Base-by-base conservation (phyloP, 176 grass and related monocot species). In the Aegilops umbellulata region DNA sequence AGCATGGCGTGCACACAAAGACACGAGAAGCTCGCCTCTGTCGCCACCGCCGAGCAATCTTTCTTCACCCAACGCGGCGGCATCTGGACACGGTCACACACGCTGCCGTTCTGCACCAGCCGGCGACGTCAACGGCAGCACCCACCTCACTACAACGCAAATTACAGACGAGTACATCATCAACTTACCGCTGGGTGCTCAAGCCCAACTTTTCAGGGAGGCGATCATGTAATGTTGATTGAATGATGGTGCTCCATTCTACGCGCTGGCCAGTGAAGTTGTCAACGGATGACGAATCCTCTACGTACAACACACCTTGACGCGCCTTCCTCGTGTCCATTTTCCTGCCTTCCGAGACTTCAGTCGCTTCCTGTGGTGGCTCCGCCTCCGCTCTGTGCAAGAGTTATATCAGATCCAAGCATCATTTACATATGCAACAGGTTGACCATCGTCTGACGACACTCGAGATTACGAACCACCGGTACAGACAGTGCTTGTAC, bases 331-430 rank as follows among this genome's bases (percentile, higher is more conserved):
- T 25, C 32, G 31, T 14, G 69, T 27, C 42, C 26, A 32, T 17
- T 69, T 77, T 60, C 76, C 80, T 77, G 46, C 76, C 80, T 77
- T 24, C 49, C 2, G 38, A 46, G 49, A 61, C 58, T 31, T 77
- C 64, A 20, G 47, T 34, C 23, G 12, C 12, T 10, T 60, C 47
- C 62, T n/a, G 19, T 76, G 22, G 44, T 26, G 23, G 61, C 46
- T 44, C 72, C 63, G 36, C 16, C 46, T 61, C 19, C 84, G 16
- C 25, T 32, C 86, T 87, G 41, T 53, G 22, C 51, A 24, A 86
- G 58, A 4, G 61, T 72, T 30, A 55, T 35, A 72, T 87, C 42
- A 87, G 58, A 16, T 82, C 42, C 17, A 25, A 15, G 7, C 34
- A 88, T 53, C 31, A 1, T 32, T 49, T 68, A 81, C 41, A 81